Evolutionary conservation across 148 eudicot species (phyloP).

Genomic region (Rhododendron simsii): DNA sequence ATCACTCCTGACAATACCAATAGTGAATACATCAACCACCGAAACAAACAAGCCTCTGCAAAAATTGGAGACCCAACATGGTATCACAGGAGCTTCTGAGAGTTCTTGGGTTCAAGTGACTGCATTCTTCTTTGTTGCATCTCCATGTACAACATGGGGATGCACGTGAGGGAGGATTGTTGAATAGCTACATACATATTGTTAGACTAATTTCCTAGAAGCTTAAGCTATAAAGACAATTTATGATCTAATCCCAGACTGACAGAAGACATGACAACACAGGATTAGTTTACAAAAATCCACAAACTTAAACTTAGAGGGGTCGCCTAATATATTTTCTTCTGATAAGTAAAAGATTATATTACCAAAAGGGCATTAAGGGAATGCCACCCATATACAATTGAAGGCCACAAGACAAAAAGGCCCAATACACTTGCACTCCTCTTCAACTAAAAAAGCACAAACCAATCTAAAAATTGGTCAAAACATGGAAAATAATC

Average conservation of each 20-base stretch:
- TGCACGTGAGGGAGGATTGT: neutral
- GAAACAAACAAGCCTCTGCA: neutral
- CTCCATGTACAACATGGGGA: neutral
- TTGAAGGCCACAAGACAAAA: too few relatives aligned
- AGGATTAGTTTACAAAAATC: neutral
- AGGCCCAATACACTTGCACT: too few relatives aligned
- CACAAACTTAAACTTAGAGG: neutral
- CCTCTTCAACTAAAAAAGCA: too few relatives aligned
- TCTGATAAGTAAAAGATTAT: too few relatives aligned
- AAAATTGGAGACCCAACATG: neutral
- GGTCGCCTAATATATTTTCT: neutral
- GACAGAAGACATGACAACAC: neutral
- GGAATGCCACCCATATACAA: too few relatives aligned
- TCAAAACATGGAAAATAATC: too few relatives aligned
- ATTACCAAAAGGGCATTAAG: too few relatives aligned
- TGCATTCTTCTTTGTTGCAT: neutral
- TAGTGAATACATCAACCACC: neutral
- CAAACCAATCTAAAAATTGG: too few relatives aligned
- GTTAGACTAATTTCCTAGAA: neutral
- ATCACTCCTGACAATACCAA: neutral
- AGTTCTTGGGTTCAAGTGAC: neutral
- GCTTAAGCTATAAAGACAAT: neutral
- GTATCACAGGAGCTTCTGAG: neutral
- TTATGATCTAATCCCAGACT: neutral
- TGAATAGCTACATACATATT: neutral